These are phyloP conservation scores for Wickerhamiella dianesei DNA, from an alignment of 805 yeast genomes.

Conservation along the genomic window DNA sequence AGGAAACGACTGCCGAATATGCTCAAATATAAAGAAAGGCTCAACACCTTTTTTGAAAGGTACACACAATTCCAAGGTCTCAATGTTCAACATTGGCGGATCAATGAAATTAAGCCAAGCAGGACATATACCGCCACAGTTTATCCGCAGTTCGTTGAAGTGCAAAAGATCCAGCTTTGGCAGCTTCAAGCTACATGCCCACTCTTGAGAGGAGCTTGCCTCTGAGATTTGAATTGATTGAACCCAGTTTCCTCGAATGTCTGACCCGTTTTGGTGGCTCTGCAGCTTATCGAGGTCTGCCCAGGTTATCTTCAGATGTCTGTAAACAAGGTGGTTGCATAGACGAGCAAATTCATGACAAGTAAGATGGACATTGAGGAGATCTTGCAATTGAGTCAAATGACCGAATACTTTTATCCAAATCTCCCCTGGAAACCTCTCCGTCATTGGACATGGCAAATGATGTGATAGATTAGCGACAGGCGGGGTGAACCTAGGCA, in stretches of 20 bases:
- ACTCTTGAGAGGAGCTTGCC: constrained; percentile 12
- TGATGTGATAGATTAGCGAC: background rate
- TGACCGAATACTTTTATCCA: constrained; percentile 1
- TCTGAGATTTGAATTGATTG: background rate
- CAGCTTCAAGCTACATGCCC: constrained; percentile 13
- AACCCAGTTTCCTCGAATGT: background rate
- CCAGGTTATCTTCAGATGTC: constrained; percentile 7
- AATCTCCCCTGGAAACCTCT: constrained; percentile 4
- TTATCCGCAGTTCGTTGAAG: background rate
- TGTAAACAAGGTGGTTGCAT: constrained; percentile 5
- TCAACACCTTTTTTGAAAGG: background rate
- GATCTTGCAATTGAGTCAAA: constrained; percentile 1
- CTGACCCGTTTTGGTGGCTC: background rate
- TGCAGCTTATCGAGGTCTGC: constrained; percentile 5
- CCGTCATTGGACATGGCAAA: background rate
- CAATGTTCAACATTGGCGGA: constrained; percentile 3
- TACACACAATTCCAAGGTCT: constrained; percentile 2
- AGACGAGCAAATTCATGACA: constrained; percentile 5
- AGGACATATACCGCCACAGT: constrained; percentile 7
- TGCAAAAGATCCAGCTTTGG: constrained; percentile 2
- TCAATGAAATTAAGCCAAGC: constrained; percentile 18
- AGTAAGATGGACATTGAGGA: constrained; percentile 6
- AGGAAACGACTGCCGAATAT: constrained; percentile 8
- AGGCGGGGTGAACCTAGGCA: no score
- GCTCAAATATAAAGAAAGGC: constrained; percentile 15